Percentiles rank a stretch among this genome's conserved stretches.
phyloP scores from a whole-genome alignment of 202 grass and related monocot genomes.

The Brachypodium distachyon region DNA sequence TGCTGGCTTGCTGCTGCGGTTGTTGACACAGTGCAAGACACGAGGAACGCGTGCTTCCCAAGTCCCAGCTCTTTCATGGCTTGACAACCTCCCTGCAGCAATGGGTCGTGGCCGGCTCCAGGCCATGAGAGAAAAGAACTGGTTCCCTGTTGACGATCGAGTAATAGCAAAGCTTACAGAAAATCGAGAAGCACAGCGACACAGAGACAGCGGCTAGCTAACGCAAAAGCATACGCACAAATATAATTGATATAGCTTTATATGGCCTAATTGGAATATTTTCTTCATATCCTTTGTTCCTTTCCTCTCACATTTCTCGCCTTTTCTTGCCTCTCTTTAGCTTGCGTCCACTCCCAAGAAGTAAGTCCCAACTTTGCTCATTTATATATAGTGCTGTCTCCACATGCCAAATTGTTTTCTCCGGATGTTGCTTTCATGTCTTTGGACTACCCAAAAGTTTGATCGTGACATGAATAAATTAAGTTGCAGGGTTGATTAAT shows the following conservation, averaged over 20 bases:
- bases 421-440: neutral
- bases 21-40: neutral
- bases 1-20: neutral
- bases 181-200: no score
- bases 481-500: neutral
- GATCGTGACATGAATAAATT: neutral
- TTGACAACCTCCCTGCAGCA: no score
- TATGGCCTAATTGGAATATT: neutral
- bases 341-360: constrained; percentile 4
- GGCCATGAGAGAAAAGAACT: no score
- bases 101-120: no score
- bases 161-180: neutral
- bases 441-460: neutral
- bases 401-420: constrained; percentile 15
- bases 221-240: no score
- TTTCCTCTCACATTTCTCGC: no score
- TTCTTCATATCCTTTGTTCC: neutral
- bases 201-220: no score
- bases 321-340: neutral
- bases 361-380: neutral
- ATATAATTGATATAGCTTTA: neutral
- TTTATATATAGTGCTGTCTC: neutral
- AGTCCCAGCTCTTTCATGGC: no score
- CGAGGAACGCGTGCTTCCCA: neutral
- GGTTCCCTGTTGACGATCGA: neutral